Conservation (phyloP, 2,329 filamentous ascomycete species). For the Colletotrichum acutatum region DNA sequence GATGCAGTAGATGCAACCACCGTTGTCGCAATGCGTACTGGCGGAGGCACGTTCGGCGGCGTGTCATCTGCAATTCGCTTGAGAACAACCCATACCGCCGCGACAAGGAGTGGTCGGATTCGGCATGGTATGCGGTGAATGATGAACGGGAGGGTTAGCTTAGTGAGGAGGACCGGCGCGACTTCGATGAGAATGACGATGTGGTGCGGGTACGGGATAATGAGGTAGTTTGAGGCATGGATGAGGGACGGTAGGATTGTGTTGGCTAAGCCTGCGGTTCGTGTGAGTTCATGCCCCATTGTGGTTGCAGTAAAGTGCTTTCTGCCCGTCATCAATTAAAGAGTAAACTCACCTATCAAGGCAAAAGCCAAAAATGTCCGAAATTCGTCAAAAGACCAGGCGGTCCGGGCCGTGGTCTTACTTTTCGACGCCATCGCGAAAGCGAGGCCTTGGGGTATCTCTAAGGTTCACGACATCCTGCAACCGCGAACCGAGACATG, state of each 20-base stretch:
- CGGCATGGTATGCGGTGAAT: constrained; percentile 42
- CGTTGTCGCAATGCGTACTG: constrained; percentile 43
- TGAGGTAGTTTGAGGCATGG: constrained; percentile 48
- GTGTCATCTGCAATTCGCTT: constrained; percentile 41
- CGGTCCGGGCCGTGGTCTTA: background rate
- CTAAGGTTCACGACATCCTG: background rate
- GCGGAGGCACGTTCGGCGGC: constrained; percentile 47
- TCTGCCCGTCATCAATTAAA: background rate
- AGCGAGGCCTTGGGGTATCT: background rate
- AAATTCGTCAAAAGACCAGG: background rate
- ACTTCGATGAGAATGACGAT: constrained; percentile 46
- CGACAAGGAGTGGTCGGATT: constrained; percentile 41
- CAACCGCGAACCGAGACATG: background rate
- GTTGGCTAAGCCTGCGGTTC: constrained; percentile 43
- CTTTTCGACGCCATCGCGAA: constrained; percentile 13
- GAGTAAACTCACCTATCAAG: constrained; percentile 7
- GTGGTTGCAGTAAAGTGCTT: background rate
- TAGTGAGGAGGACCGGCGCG: constrained; percentile 44
- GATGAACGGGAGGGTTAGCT: constrained; percentile 42
- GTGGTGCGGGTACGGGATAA: constrained; percentile 46
- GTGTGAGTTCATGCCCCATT: background rate
- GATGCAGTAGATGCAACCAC: constrained; percentile 43
- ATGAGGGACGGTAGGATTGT: constrained; percentile 44
- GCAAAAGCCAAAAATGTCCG: constrained; percentile 24
- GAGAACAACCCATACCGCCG: constrained; percentile 43